phyloP scores from a whole-genome alignment of 1,284 basidiomycete genomes.

The Trichosporon asahii region DNA sequence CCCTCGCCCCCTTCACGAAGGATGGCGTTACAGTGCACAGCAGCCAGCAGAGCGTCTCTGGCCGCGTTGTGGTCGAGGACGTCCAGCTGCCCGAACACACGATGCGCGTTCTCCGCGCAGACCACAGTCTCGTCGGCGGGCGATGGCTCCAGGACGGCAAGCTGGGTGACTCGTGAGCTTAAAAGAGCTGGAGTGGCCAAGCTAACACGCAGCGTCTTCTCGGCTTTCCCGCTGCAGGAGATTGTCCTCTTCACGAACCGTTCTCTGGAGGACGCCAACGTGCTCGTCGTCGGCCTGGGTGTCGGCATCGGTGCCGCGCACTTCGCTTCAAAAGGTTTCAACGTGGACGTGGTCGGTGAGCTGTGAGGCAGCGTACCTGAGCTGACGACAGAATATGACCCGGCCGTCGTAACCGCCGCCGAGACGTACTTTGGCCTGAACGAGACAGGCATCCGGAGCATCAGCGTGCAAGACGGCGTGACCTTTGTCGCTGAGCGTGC shows the following conservation, averaged over 20 bases:
- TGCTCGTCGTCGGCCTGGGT: constrained; percentile 69
- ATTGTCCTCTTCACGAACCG: constrained; percentile 64
- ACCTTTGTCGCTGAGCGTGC: constrained; percentile 59
- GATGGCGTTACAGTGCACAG: constrained; percentile 14
- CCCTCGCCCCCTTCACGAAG: background rate
- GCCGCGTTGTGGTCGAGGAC: constrained; percentile 72
- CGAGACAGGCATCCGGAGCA: constrained; percentile 57
- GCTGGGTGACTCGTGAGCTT: constrained; percentile 56
- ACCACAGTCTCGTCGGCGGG: constrained; percentile 83
- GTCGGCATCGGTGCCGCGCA: constrained; percentile 73
- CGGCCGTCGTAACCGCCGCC: constrained; percentile 78
- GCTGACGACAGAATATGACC: constrained; percentile 74
- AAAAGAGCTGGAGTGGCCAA: background rate
- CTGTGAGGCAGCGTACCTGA: background rate
- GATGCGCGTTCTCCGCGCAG: constrained; percentile 75
- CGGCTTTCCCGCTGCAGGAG: constrained; percentile 79
- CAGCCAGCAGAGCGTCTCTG: constrained; percentile 64
- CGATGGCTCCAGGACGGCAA: constrained; percentile 59
- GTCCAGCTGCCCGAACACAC: constrained; percentile 58
- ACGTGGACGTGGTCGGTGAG: constrained; percentile 46
- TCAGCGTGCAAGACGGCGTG: constrained; percentile 73
- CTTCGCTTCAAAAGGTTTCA: constrained; percentile 64
- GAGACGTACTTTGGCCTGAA: constrained; percentile 70
- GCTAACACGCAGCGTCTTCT: constrained; percentile 63
- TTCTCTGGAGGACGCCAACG: background rate